These are phyloP conservation scores for Oemleria cerasiformis DNA, from an alignment of 306 rosid species.

Conservation along the genomic window DNA sequence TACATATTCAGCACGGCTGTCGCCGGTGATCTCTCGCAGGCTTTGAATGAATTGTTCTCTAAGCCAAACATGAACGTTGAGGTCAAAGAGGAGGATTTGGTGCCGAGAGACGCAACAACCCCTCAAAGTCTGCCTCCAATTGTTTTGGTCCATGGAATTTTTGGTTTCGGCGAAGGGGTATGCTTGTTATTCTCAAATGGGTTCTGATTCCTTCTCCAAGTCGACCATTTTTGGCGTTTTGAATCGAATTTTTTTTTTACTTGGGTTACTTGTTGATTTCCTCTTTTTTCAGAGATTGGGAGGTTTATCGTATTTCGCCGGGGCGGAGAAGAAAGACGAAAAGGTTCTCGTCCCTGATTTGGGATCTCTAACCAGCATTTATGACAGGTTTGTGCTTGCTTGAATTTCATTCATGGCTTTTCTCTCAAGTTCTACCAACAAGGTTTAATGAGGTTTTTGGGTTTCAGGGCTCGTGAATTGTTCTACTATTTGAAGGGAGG, in stretches of 20 bases:
- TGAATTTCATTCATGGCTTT: too few relatives aligned
- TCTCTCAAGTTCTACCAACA: not conserved
- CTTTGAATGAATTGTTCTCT: slow-evolving; percentile 41
- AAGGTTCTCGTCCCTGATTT: slow-evolving; percentile 98
- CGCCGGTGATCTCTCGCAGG: slow-evolving; percentile 75
- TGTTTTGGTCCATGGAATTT: slow-evolving; percentile 91
- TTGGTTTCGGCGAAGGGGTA: slow-evolving; percentile 99
- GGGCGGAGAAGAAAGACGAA: slow-evolving; percentile 96
- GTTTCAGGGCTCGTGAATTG: slow-evolving; percentile 83
- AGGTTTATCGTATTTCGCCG: slow-evolving; percentile 80
- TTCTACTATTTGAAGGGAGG: slow-evolving; percentile 98
- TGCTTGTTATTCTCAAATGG: not conserved
- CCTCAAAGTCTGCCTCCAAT: slow-evolving; percentile 69
- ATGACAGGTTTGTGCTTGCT: slow-evolving; percentile 62
- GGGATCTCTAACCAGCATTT: slow-evolving; percentile 86
- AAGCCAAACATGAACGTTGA: slow-evolving; percentile 33
- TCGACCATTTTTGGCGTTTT: not conserved
- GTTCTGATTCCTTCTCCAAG: not conserved
- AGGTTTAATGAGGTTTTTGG: slow-evolving; percentile 15
- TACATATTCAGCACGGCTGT: slow-evolving; percentile 88
- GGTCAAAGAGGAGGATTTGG: slow-evolving; percentile 13
- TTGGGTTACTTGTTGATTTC: not conserved
- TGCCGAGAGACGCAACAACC: not conserved
- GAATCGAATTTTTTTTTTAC: not conserved
- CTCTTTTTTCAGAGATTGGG: slow-evolving; percentile 61